A percentile compares a stretch with the other conserved stretches of the same genome.
These are phyloP conservation scores for Omphalotus olearius DNA, from an alignment of 1,284 basidiomycete genomes.

Conservation along the genomic window DNA sequence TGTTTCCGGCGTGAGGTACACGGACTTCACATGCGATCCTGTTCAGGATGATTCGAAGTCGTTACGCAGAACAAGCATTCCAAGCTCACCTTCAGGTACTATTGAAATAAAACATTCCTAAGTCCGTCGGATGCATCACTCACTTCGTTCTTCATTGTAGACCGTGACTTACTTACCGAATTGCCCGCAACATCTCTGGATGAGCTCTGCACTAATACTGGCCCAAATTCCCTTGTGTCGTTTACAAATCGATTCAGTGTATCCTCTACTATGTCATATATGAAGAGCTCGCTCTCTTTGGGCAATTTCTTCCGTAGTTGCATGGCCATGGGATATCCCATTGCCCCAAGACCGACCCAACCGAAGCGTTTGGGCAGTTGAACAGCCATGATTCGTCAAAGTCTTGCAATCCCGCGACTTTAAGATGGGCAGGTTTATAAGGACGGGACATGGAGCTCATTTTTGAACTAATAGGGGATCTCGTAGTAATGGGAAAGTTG, in stretches of 20 bases:
- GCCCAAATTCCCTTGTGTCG: conserved; percentile 15
- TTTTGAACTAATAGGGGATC: no score
- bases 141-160: background rate
- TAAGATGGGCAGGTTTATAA: no score
- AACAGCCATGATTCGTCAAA: conserved; percentile 12
- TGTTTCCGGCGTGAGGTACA: conserved; percentile 29
- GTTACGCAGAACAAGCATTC: background rate
- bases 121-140: background rate
- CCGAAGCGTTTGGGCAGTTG: conserved; percentile 25
- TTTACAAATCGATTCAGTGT: conserved; percentile 24
- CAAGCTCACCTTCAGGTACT: conserved; percentile 33
- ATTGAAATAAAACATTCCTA: conserved; percentile 35
- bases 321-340: conserved; percentile 38
- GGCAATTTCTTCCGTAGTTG: conserved; percentile 29
- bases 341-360: conserved; percentile 36
- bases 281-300: conserved; percentile 20
- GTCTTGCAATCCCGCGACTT: background rate
- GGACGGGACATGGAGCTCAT: background rate
- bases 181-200: conserved; percentile 31
- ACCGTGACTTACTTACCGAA: conserved; percentile 28
- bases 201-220: conserved; percentile 20
- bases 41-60: background rate
- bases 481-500: no score
- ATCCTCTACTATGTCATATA: conserved; percentile 29
- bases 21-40: conserved; percentile 33